Evolutionary conservation across 768 basidiomycete genomes (phyloP), one percentile per base, ranked within the genome.

Genomic region (Atractiella rhizophila): DNA sequence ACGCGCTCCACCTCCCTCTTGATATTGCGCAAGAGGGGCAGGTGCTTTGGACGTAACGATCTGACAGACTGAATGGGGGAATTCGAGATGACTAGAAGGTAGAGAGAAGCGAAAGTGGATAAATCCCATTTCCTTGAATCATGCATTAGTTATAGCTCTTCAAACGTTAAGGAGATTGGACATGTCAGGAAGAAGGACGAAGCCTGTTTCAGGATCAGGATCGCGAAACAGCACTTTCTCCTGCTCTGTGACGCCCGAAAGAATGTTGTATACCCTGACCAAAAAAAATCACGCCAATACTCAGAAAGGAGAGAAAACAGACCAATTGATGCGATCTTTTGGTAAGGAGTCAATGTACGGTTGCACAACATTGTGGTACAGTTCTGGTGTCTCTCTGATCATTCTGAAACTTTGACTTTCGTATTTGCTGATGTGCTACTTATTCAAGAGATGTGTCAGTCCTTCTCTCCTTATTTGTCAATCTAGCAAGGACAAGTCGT

Each of bases 171-270:
- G n/a, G n/a, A 13, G 10, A 15, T 35, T 1, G 31, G 31, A 2
- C 54, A 91, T 76, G 59, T 98, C 88, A 0, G 88, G 88, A 0
- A 91, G 60, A 41, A 98, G 72, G 28, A 88, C 49, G 52, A 77
- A 91, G 24, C 68, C 69, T 3, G 44, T 48, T 5, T 67, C 63
- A 0, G 68, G 57, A 42, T 60, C 56, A 2, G 58, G 46, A 35
- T 67, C 64, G 15, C 73, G 67, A 52, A 66, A 73, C 16, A 91
- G 59, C 19, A 94, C 57, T 32, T 74, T 71, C 13, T 74, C 67
- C 16, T 68, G 66, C 57, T 94, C 83, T 4, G 78, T 73, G 25
- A 62, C 59, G 7, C 83, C 80, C 0, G 64, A 65, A 4, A 94
- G 64, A 39, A 96, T 77, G 47, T 83, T 74, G 46, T 73, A 67